phyloP scores from a whole-genome alignment of 1,284 basidiomycete species.

The Amylostereum areolatum region DNA sequence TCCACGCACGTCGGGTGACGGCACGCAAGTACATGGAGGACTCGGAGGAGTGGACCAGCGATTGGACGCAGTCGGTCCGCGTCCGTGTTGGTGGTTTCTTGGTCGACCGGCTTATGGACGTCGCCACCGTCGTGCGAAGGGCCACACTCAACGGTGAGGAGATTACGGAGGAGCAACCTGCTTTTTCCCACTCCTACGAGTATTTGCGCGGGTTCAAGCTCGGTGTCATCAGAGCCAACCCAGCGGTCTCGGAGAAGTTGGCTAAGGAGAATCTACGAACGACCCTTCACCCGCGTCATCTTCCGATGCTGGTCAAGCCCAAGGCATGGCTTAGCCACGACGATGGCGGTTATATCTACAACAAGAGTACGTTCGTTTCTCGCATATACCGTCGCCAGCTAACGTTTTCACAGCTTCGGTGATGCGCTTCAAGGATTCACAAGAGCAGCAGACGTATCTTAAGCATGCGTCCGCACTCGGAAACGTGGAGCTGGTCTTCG shows the following conservation, averaged over 20 bases:
- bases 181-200: conserved; percentile 91
- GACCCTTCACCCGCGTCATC: conserved; percentile 85
- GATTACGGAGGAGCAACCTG: conserved; percentile 80
- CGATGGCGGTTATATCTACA: conserved; percentile 82
- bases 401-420: conserved; percentile 48
- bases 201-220: conserved; percentile 90
- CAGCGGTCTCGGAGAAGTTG: conserved; percentile 72
- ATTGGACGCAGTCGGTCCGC: conserved; percentile 78
- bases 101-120: conserved; percentile 80
- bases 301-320: conserved; percentile 94
- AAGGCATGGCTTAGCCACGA: conserved; percentile 81
- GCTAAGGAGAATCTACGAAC: conserved; percentile 74
- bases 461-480: conserved; percentile 70
- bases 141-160: conserved; percentile 50
- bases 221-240: conserved; percentile 88
- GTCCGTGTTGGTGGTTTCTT: conserved; percentile 82
- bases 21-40: conserved; percentile 63
- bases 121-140: conserved; percentile 72
- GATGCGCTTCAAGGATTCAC: conserved; percentile 92
- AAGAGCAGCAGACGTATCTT: conserved; percentile 84
- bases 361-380: conserved; percentile 47
- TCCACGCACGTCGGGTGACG: conserved; percentile 55
- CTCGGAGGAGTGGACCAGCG: conserved; percentile 65
- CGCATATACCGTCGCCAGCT: not conserved
- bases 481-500: conserved; percentile 81